Conservation (phyloP, 352 stramenopile genomes). For the Globisporangium radiosum region DNA sequence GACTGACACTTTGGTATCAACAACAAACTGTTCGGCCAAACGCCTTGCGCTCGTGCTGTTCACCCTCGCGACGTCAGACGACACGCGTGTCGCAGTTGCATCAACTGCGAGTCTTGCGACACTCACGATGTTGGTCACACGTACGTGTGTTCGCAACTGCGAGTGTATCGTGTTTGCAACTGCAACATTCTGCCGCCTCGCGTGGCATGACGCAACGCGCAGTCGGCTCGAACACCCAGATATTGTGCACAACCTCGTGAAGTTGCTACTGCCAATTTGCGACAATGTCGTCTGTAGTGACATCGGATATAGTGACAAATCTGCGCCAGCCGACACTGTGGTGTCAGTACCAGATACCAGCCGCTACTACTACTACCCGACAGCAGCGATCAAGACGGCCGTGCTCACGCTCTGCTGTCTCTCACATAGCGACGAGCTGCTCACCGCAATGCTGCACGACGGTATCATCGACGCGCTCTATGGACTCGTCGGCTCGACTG, state of each 20-base stretch:
- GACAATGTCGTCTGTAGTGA: background rate
- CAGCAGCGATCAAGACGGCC: slow-evolving; percentile 29
- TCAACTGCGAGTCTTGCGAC: slow-evolving; percentile 28
- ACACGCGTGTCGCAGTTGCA: slow-evolving; percentile 35
- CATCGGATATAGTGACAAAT: no score
- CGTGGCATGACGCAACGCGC: slow-evolving; percentile 56
- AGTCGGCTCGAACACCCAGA: slow-evolving; percentile 20
- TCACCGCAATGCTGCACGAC: slow-evolving; percentile 42
- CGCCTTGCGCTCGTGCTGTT: slow-evolving; percentile 48
- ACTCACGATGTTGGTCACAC: slow-evolving; percentile 26
- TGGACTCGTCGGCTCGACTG: background rate
- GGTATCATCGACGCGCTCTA: slow-evolving; percentile 34
- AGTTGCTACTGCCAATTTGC: slow-evolving; percentile 21
- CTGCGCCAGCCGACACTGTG: no score
- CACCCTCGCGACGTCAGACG: slow-evolving; percentile 36
- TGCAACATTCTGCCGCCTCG: slow-evolving; percentile 43
- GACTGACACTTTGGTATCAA: background rate
- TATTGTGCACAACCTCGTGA: slow-evolving; percentile 27
- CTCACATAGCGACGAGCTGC: slow-evolving; percentile 26
- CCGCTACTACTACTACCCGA: slow-evolving; percentile 5
- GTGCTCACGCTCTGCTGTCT: slow-evolving; percentile 61
- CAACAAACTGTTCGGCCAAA: slow-evolving; percentile 3
- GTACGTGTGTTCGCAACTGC: slow-evolving; percentile 14
- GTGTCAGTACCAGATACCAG: background rate
- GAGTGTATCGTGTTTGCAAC: slow-evolving; percentile 34